Percentiles rank a stretch among this genome's conserved stretches.
phyloP scores from a whole-genome alignment of 257 asterid species.

The Salvia rosmarinus region DNA sequence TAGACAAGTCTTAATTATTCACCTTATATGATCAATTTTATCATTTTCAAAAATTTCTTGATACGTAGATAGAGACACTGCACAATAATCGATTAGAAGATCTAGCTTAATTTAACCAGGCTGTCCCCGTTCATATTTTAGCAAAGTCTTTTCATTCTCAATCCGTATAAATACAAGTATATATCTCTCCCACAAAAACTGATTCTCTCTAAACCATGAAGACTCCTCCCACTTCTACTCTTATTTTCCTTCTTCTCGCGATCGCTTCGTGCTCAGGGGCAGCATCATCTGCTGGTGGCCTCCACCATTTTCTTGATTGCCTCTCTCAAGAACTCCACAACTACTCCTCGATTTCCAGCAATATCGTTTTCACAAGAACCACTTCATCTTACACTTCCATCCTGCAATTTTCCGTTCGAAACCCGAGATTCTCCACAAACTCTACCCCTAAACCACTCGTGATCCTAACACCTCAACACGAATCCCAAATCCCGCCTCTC shows the following conservation, averaged over 20 bases:
- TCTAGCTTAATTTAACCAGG: too few species aligned
- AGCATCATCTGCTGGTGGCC: background rate
- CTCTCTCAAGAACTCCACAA: background rate
- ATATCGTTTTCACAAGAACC: background rate
- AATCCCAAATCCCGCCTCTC: background rate
- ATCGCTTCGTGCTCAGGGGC: background rate
- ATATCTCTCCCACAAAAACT: too few species aligned
- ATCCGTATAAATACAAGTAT: too few species aligned
- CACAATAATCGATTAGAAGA: too few species aligned
- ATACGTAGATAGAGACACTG: too few species aligned
- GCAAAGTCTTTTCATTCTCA: too few species aligned
- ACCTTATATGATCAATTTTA: too few species aligned
- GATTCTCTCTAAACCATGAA: constrained; percentile 6
- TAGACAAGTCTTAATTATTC: too few species aligned
- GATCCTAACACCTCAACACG: background rate
- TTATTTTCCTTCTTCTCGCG: background rate
- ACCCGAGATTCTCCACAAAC: background rate
- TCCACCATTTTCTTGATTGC: background rate
- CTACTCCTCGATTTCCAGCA: background rate
- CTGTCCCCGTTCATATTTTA: too few species aligned
- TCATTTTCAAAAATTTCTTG: too few species aligned
- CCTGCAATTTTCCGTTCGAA: background rate
- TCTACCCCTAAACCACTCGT: background rate
- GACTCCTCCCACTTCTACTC: background rate
- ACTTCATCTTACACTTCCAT: background rate